A percentile compares a stretch with the other conserved stretches of the same genome.
Conservation (phyloP, 768 basidiomycete genomes). For the Mycena albidolilacea region DNA sequence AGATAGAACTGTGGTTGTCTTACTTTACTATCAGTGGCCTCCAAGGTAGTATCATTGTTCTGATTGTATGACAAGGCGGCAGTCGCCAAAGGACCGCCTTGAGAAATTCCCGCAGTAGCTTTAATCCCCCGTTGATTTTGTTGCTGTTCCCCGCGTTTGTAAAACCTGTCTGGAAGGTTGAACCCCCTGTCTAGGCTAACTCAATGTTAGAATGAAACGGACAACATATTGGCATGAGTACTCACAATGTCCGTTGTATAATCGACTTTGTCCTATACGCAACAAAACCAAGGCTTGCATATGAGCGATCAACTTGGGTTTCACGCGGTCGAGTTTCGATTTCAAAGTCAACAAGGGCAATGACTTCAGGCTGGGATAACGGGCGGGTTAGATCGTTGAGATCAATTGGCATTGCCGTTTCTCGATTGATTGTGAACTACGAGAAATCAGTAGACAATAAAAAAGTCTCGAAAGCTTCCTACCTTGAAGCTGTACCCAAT, state of each 20-base stretch:
- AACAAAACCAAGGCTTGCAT: not conserved
- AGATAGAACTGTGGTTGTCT: not conserved
- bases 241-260: conserved; percentile 9
- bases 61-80: conserved; percentile 5
- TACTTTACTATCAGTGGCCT: conserved; percentile 1
- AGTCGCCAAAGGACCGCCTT: not conserved
- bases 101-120: not conserved
- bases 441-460: not conserved
- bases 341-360: no score
- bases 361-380: no score
- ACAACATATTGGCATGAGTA: not conserved
- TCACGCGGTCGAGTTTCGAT: no score
- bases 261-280: conserved; percentile 13
- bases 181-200: conserved; percentile 7
- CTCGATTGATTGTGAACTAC: conserved; percentile 1
- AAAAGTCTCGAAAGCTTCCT: not conserved
- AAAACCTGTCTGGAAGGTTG: conserved; percentile 3
- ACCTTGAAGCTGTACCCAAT: conserved; percentile 14
- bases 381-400: not conserved
- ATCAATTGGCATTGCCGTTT: not conserved
- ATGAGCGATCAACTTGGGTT: no score
- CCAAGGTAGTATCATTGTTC: not conserved
- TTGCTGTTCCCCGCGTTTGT: conserved; percentile 5
- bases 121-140: conserved; percentile 6
- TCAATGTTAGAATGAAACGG: not conserved